Evolutionary conservation across 2,329 filamentous ascomycete species (phyloP), one percentile per base, ranked within the genome.

Genomic region (Ophiosphaerella herpotricha): DNA sequence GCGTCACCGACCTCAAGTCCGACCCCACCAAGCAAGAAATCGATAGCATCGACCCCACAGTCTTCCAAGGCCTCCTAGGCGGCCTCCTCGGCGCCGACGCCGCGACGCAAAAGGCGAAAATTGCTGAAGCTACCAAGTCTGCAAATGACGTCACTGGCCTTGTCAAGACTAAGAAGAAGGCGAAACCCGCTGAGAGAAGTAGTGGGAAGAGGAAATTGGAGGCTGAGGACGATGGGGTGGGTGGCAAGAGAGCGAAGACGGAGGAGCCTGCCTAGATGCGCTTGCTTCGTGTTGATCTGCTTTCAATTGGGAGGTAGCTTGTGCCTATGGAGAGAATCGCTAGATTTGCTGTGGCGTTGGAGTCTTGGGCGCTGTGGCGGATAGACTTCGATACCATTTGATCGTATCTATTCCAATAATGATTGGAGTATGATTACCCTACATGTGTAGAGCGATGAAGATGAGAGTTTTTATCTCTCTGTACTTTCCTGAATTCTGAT

Each of bases 91-190:
- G 86, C 49, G 83, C 86, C 65, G 82, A 84, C 32, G 77, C 83
- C 2, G 79, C 78, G 1, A 80, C 86, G 47, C 82, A 84, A 43
- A 79, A 85, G 57, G 85, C 85, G 21, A 81, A 84, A 57, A 78
- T 90, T 39, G 85, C 88, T 39, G 87, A 91, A 67, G 89, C 87
- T 24, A 89, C 86, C 63, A 87, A 87, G 74, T 81, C 78, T 7
- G 90, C 90, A 6, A 91, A 82, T 13, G 89, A 94, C 66, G 76
- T 95, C 12, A 84, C 82, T 0, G 82, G 85, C n/a, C 77, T 93
- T 39, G 86, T 93, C 37, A 85, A 87, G 68, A 85, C 86, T 66
- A 92, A 83, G 71, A 78, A 75, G 57, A 92, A 84, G 71, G 74
- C 75, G 52, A 64, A 64, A 38, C 52, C 62, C 5, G 39, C 52